Evolutionary conservation across 306 rosid species (phyloP), one percentile per base, ranked within the genome.

Genomic region (Biancaea sappan): DNA sequence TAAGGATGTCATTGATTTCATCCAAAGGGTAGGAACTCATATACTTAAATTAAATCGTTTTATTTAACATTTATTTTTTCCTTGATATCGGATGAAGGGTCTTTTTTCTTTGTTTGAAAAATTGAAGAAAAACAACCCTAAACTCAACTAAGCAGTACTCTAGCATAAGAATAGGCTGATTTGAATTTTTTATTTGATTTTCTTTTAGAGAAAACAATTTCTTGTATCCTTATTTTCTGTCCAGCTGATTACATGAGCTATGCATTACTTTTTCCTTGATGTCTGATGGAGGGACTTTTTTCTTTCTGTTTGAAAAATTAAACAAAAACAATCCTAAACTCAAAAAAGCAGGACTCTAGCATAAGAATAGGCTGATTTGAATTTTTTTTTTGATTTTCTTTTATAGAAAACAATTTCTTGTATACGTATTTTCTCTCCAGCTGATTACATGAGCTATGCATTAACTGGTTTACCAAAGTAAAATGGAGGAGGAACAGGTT

Each of bases 1-100:
- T 56, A 83, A 82, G 82, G 97, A 92, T 81, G 84, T 90, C 69
- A 80, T 90, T 69, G 88, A 86, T 74, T 88, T 87, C 81, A 87
- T 94, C 67, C 96, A 90, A 86, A 85, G 82, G 92, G 99, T 94
- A 86, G 71, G 88, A 41, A 22, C 51, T 50, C 58, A 13, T 38
- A 46, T 34, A 26, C 62, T 54, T 19, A 35, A 35, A 61, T 34
- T 35, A 18, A 66, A 32, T 26, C 46, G 52, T 37, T 65, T 66
- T 60, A 77, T 86, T 62, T n/a, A 58, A 44, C 26, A 52, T 41
- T 48, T 24, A 2, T 12, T 15, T 7, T 5, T 37, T 63, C 10
- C 69, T 35, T 37, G 8, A 11, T 18, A 15, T 35, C 50, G 19
- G 31, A 37, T 0, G 32, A 38, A 63, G 50, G 21, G 28, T 64